A percentile compares a stretch with the other conserved stretches of the same genome.
These are phyloP conservation scores for Lachnum nothofagi DNA, from an alignment of 2,329 filamentous ascomycete species.

Conservation along the genomic window DNA sequence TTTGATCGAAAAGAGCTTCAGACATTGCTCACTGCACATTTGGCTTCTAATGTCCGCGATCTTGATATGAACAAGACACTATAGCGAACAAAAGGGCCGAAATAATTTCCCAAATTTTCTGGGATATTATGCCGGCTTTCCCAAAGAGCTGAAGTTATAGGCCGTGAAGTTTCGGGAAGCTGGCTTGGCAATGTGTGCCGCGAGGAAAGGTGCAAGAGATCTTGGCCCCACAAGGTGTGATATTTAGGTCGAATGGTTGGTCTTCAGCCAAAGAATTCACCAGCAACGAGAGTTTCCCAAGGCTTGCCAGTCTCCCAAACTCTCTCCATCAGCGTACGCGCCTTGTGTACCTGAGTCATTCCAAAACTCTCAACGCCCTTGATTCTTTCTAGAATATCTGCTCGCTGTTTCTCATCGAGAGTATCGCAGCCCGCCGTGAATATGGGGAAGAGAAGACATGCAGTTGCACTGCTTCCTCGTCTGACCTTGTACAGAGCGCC, in stretches of 20 bases:
- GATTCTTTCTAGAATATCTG: constrained; percentile 60
- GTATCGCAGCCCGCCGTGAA: constrained; percentile 79
- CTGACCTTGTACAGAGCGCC: constrained; percentile 57
- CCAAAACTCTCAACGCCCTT: constrained; percentile 65
- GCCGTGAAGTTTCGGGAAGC: too few species aligned
- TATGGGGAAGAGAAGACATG: constrained; percentile 72
- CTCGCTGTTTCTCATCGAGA: constrained; percentile 48
- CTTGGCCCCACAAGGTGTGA: too few species aligned
- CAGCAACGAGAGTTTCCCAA: constrained; percentile 58
- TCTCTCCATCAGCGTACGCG: constrained; percentile 60
- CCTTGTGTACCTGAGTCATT: constrained; percentile 64
- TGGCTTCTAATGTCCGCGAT: too few species aligned
- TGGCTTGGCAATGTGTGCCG: too few species aligned
- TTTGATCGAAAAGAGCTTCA: too few species aligned
- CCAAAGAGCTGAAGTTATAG: too few species aligned
- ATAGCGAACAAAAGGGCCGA: too few species aligned
- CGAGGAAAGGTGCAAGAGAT: too few species aligned
- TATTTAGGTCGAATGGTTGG: neutral
- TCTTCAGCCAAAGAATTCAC: constrained; percentile 31
- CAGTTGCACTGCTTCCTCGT: constrained; percentile 65
- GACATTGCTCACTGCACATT: too few species aligned
- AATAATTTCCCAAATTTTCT: neutral
- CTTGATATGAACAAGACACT: too few species aligned
- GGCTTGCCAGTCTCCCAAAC: constrained; percentile 64
- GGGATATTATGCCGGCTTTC: too few species aligned